Evolutionary conservation across 345 rosid genomes (phyloP).

Genomic region (Pugionium dolabratum): DNA sequence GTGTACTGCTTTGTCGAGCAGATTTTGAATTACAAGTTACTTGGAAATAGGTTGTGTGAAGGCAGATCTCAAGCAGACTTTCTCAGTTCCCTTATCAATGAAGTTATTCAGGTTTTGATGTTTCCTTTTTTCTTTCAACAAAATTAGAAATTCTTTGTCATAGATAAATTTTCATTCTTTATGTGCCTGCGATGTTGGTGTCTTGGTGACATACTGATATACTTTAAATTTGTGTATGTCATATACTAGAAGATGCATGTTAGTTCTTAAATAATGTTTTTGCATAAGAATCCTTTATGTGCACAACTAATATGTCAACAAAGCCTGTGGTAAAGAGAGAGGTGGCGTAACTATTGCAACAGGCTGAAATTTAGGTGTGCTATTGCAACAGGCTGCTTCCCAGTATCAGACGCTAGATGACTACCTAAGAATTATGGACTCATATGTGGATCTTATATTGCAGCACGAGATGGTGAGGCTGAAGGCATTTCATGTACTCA

Average conservation of each 20-base stretch:
- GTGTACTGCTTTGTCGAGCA: slow-evolving; percentile 38
- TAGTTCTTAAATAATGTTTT: slow-evolving; percentile 14
- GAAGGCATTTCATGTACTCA: slow-evolving; percentile 14
- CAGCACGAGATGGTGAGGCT: slow-evolving; percentile 71
- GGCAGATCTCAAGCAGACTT: slow-evolving; percentile 42
- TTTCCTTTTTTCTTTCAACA: slow-evolving; percentile 29
- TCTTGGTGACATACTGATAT: slow-evolving; percentile 5
- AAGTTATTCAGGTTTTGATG: slow-evolving; percentile 62
- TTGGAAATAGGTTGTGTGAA: slow-evolving; percentile 78
- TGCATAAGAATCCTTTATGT: neutral
- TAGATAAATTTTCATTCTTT: slow-evolving; percentile 9
- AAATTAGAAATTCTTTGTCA: slow-evolving; percentile 1
- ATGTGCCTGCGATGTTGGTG: slow-evolving; percentile 10
- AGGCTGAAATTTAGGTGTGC: slow-evolving; percentile 24
- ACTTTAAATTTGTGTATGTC: slow-evolving; percentile 9
- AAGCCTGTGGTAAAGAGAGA: slow-evolving; percentile 26
- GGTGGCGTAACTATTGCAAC: slow-evolving; percentile 8
- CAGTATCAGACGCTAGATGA: slow-evolving; percentile 61
- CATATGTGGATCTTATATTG: slow-evolving; percentile 75
- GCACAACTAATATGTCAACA: slow-evolving; percentile 9
- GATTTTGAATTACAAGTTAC: slow-evolving; percentile 83
- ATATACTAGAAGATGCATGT: slow-evolving; percentile 8
- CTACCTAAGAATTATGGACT: slow-evolving; percentile 74
- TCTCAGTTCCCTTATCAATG: slow-evolving; percentile 48
- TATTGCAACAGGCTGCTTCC: slow-evolving; percentile 52